Base-by-base conservation (phyloP, 805 yeast genomes). In the Pichia membranifaciens region DNA sequence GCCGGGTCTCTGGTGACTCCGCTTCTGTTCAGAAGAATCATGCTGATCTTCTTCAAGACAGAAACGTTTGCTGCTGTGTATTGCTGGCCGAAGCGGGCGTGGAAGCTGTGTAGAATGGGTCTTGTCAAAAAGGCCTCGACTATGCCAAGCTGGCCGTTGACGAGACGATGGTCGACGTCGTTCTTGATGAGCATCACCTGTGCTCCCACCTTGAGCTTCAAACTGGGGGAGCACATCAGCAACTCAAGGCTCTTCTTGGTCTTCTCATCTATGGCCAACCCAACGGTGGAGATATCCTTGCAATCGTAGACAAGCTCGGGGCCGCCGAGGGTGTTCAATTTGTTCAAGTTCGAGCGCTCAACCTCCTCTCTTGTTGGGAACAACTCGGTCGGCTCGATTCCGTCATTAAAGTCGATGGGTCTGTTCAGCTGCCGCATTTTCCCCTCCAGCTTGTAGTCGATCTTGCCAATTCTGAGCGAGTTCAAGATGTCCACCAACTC, bases 151-250 rank as follows among this genome's bases (percentile, higher is more conserved):
- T 96, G 79, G 3, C 99, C 99, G 66, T 93, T 93, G 36, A 93
- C 98, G 34, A 93, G 69, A 2, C 72, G 67, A 9, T 79, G 84
- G 53, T 87, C 90, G 3, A 56, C 37, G 25, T 60, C 64, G 61
- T 93, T 93, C 57, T 86, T 87, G 54, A 93, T 67, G 74, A 87
- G 81, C 96, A 93, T 90, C 1, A 93, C 97, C 64, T 93, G 99
- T 0, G 96, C 95, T 33, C 87, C 88, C 46, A 78, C 81, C 62
- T 90, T 91, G 53, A 93, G 67, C 2, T 69, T 72, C 15, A 93
- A 59, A 6, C 56, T 60, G 48, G 75, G 73, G 23, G 83, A 85
- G 39, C 93, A 95, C 84, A 90, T 82, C 35, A 87, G 70, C 56
- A 66, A 72, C 33, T 63, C 65, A 18, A 63, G 49, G 37, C 50